A percentile compares a stretch with the other conserved stretches of the same genome.
Evolutionary conservation across 73 alveolate species (phyloP).

Genomic region (Paramecium sonneborni): DNA sequence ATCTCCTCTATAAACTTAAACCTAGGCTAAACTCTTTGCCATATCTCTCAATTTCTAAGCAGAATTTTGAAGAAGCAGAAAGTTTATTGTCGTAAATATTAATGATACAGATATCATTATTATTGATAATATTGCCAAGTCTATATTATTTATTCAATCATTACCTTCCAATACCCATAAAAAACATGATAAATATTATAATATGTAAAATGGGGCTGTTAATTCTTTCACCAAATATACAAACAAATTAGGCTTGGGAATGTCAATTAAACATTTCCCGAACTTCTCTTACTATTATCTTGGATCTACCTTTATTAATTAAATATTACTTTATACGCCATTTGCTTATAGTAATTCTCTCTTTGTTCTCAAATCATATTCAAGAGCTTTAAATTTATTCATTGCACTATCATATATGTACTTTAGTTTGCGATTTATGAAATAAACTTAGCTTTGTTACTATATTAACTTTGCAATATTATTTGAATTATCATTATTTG

Average conservation of each 20-base stretch:
- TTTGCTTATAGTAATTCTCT: background rate
- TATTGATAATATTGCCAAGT: background rate
- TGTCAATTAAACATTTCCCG: slow-evolving; percentile 54
- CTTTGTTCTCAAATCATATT: background rate
- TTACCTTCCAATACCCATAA: slow-evolving; percentile 49
- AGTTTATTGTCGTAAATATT: slow-evolving; percentile 47
- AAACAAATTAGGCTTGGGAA: slow-evolving; percentile 51
- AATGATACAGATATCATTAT: slow-evolving; percentile 54
- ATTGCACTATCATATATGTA: slow-evolving; percentile 20
- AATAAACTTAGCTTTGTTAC: background rate
- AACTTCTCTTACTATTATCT: background rate
- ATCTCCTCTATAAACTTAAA: slow-evolving; percentile 44
- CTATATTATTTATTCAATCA: background rate
- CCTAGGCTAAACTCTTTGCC: slow-evolving; percentile 41
- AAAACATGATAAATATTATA: slow-evolving; percentile 43
- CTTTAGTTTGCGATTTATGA: slow-evolving; percentile 1
- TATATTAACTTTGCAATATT: background rate
- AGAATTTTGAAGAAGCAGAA: slow-evolving; percentile 26
- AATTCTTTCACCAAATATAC: slow-evolving; percentile 52
- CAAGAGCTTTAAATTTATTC: slow-evolving; percentile 30
- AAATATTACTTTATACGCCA: background rate
- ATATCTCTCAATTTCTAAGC: slow-evolving; percentile 35
- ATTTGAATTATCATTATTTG: background rate
- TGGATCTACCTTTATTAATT: background rate
- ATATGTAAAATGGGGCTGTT: slow-evolving; percentile 57